Percentiles rank a stretch among this genome's conserved stretches.
Conservation (phyloP, 2,329 filamentous ascomycete species). For the Daldinia sp. region DNA sequence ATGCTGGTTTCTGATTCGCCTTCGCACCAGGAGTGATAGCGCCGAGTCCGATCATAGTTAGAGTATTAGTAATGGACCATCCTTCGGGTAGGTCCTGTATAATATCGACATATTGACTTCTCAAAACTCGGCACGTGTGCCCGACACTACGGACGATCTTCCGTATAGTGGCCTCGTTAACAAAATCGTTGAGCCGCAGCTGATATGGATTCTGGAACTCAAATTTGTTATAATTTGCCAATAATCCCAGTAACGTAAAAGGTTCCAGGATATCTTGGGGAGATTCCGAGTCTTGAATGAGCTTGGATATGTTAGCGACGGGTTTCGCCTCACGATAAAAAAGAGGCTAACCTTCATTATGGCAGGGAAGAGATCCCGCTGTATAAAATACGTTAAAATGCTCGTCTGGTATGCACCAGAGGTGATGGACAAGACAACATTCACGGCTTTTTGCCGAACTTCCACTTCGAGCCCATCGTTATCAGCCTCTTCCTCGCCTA, state of each 20-base stretch:
- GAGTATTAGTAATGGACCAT: conserved; percentile 84
- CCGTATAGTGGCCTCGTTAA: conserved; percentile 88
- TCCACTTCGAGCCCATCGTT: conserved; percentile 65
- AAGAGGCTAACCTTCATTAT: conserved; percentile 82
- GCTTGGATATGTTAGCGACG: conserved; percentile 61
- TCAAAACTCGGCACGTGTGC: conserved; percentile 73
- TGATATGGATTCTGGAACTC: conserved; percentile 98
- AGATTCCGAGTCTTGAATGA: conserved; percentile 82
- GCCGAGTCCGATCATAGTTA: conserved; percentile 87
- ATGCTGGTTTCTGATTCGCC: conserved; percentile 66
- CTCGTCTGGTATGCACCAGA: conserved; percentile 97
- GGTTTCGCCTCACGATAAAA: neutral
- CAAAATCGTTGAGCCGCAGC: conserved; percentile 90
- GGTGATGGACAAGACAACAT: conserved; percentile 84
- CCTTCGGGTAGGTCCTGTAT: conserved; percentile 91
- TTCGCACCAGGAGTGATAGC: conserved; percentile 77
- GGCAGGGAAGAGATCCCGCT: conserved; percentile 91
- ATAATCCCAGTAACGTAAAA: conserved; percentile 84
- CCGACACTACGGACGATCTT: conserved; percentile 85
- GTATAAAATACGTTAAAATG: conserved; percentile 92
- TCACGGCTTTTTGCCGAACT: conserved; percentile 81
- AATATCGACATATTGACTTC: conserved; percentile 83
- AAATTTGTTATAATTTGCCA: conserved; percentile 99
- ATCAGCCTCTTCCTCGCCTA: neutral
- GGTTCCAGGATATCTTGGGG: conserved; percentile 75